A percentile compares a stretch with the other conserved stretches of the same genome.
Conservation (phyloP, 2,329 filamentous ascomycete species). For the Microdochium nivale region DNA sequence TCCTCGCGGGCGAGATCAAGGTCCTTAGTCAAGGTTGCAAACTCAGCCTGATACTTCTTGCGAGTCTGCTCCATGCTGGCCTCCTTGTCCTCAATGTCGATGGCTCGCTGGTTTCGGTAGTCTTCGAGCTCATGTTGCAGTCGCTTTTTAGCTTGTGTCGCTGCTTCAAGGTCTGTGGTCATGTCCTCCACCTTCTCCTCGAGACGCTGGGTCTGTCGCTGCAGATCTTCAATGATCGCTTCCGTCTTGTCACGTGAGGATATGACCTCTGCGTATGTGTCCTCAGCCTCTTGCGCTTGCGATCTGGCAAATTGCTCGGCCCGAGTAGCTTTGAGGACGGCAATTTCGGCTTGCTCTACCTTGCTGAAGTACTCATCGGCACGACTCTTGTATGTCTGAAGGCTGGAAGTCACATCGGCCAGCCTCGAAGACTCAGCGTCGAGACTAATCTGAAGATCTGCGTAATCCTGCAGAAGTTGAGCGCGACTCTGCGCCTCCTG, state of each 20-base stretch:
- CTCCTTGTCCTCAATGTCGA: slow-evolving; percentile 96
- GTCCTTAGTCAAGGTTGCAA: slow-evolving; percentile 82
- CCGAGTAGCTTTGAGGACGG: slow-evolving; percentile 82
- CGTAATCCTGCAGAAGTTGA: slow-evolving; percentile 84
- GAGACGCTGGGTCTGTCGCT: slow-evolving; percentile 79
- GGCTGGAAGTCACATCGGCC: slow-evolving; percentile 72
- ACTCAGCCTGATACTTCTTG: slow-evolving; percentile 94
- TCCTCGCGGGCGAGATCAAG: slow-evolving; percentile 91
- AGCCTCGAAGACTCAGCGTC: slow-evolving; percentile 83
- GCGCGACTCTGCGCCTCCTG: slow-evolving; percentile 82
- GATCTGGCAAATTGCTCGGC: slow-evolving; percentile 91
- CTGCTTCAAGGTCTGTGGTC: slow-evolving; percentile 78
- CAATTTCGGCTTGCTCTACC: slow-evolving; percentile 92
- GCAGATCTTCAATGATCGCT: slow-evolving; percentile 75
- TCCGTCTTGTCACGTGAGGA: slow-evolving; percentile 90
- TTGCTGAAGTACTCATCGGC: slow-evolving; percentile 97
- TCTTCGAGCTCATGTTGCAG: slow-evolving; percentile 97
- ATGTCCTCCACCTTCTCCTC: slow-evolving; percentile 90
- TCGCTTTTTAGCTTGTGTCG: slow-evolving; percentile 82
- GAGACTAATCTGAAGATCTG: slow-evolving; percentile 85
- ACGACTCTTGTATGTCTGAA: slow-evolving; percentile 82
- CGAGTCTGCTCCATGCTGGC: slow-evolving; percentile 92
- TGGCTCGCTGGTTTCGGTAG: slow-evolving; percentile 88
- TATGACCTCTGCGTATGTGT: slow-evolving; percentile 83
- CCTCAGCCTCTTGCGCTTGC: slow-evolving; percentile 84